These are phyloP conservation scores for Vicia faba DNA, from an alignment of 306 rosid species.

Conservation along the genomic window DNA sequence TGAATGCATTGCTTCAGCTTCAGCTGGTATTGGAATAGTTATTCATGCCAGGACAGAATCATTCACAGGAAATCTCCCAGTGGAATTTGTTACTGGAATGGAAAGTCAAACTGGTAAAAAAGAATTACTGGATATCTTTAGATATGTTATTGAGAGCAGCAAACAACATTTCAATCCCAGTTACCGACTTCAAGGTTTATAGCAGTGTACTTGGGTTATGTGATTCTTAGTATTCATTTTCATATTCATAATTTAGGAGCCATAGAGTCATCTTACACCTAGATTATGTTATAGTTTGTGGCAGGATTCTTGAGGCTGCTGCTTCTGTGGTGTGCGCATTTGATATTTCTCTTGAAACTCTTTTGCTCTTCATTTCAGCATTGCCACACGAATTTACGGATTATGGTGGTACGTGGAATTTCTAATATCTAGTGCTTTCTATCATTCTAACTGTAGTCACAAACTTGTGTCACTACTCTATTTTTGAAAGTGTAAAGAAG, in stretches of 20 bases:
- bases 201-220: conserved; percentile 46
- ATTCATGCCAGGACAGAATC: conserved; percentile 42
- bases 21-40: conserved; percentile 46
- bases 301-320: conserved; percentile 73
- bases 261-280: conserved; percentile 33
- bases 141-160: conserved; percentile 86
- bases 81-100: conserved; percentile 46
- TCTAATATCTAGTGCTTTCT: conserved; percentile 28
- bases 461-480: conserved; percentile 14
- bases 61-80: conserved; percentile 36
- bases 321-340: conserved; percentile 67
- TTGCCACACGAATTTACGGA: conserved; percentile 84
- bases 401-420: conserved; percentile 63
- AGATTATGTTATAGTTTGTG: conserved; percentile 66
- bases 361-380: conserved; percentile 78
- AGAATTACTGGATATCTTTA: conserved; percentile 62
- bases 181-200: conserved; percentile 83
- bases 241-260: conserved; percentile 24
- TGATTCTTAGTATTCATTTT: conserved; percentile 34
- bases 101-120: conserved; percentile 47
- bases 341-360: conserved; percentile 69
- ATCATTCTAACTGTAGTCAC: conserved; percentile 15
- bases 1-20: conserved; percentile 87
- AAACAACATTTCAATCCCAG: conserved; percentile 95
- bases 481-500: conserved; percentile 12